phyloP scores from a whole-genome alignment of 257 asterid species.

The Solanum neorickii region DNA sequence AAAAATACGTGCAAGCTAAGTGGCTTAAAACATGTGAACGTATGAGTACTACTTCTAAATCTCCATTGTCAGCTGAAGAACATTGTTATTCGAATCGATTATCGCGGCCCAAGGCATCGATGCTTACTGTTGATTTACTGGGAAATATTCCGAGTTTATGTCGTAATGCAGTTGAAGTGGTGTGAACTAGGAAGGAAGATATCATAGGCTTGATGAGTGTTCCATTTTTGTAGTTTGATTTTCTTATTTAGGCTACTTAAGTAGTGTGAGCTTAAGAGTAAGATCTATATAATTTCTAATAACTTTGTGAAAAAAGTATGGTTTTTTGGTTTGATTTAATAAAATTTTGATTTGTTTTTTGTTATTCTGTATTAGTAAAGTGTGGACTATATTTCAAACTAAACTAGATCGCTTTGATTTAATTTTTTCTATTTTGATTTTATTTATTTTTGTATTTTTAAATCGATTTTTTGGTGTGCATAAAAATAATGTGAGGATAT shows the following conservation, averaged over 20 bases:
- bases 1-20: conserved; percentile 82
- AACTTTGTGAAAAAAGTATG: no score
- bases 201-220: background rate
- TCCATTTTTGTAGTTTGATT: background rate
- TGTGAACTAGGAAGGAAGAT: conserved; percentile 12
- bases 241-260: background rate
- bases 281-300: no score
- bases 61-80: conserved; percentile 16
- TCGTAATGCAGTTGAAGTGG: conserved; percentile 47
- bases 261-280: no score
- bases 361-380: no score
- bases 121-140: conserved; percentile 62
- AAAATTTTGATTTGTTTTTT: no score
- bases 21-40: conserved; percentile 54
- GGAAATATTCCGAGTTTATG: conserved; percentile 32
- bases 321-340: no score
- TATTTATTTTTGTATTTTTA: no score
- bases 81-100: conserved; percentile 8
- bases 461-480: no score
- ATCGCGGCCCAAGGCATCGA: conserved; percentile 49
- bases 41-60: conserved; percentile 1
- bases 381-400: no score
- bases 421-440: no score
- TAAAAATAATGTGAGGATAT: no score
- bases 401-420: no score